A percentile compares a stretch with the other conserved stretches of the same genome.
Evolutionary conservation across 306 rosid species (phyloP).

Genomic region (Vigna reflexopilosa): DNA sequence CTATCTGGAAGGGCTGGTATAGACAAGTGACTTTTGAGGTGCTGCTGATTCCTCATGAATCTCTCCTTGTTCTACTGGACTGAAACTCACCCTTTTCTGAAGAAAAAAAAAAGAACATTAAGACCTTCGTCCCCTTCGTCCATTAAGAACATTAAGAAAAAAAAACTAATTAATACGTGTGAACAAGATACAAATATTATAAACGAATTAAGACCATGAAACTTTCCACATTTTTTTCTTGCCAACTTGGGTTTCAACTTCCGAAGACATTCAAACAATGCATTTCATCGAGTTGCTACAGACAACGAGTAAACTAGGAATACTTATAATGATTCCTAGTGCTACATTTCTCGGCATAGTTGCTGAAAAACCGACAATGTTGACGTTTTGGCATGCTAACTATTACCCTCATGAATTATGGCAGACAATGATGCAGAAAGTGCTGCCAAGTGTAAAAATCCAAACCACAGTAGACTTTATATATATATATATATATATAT

Average conservation of each 20-base stretch:
- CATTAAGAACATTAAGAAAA: no score
- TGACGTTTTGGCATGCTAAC: not conserved
- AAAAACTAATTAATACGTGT: not conserved
- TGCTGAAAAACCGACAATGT: not conserved
- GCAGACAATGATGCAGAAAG: not conserved
- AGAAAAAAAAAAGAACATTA: slow-evolving; percentile 34
- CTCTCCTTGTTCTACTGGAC: slow-evolving; percentile 54
- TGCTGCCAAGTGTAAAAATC: not conserved
- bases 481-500: no score
- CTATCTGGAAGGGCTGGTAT: slow-evolving; percentile 25
- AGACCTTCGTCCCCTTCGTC: no score
- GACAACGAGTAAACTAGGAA: not conserved
- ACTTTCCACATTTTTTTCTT: not conserved
- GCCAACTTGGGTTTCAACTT: slow-evolving; percentile 18
- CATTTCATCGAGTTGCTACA: not conserved
- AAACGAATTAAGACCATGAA: not conserved
- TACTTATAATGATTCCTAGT: not conserved
- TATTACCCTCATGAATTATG: slow-evolving; percentile 18
- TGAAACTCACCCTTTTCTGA: slow-evolving; percentile 75
- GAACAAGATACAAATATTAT: slow-evolving; percentile 27
- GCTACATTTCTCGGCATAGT: not conserved
- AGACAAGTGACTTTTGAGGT: slow-evolving; percentile 18
- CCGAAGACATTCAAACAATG: not conserved
- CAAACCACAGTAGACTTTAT: not conserved
- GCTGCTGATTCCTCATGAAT: slow-evolving; percentile 42